Evolutionary conservation across 2,329 filamentous ascomycete species (phyloP), one percentile per base, ranked within the genome.

Genomic region (Westerdykella aurantiaca): DNA sequence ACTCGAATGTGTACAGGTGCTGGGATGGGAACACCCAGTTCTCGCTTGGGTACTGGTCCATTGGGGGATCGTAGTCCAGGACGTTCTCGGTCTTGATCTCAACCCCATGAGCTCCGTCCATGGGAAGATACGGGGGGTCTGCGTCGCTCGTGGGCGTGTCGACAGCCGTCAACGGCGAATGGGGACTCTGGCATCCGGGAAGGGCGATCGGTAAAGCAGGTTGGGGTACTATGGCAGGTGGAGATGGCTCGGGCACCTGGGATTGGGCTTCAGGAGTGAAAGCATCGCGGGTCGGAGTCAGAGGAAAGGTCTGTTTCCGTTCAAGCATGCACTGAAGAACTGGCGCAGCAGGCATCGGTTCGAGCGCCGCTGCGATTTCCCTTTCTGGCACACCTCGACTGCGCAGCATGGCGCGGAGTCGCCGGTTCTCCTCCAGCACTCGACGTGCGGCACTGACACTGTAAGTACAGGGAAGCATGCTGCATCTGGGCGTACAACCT

Each of bases 351-450:
- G 63, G 62, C 9, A 52, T 41, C 6, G 63, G 55, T n/a, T 64
- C 60, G 34, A 57, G 53, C 13, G 53, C 59, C 13, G 55, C 48
- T 13, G 54, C 42, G 45, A 86, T 75, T 35, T 78, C 75, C 6
- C 73, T 68, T 46, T 83, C 77, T 34, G 69, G 63, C 17, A 85
- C 68, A 3, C 83, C 83, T 51, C 78, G 70, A 35, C 74, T 67
- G 41, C 72, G 69, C 29, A 88, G 72, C 14, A 88, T 69, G 13
- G 68, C 68, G 17, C 83, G 74, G 44, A 89, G 71, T 42, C 76
- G 76, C 46, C 70, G 75, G 62, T 89, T 89, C 64, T 90, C 84
- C 13, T 83, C 80, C 4, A 80, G 75, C 2, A 88, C 85, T 43
- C 71, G 77, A 44, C 82, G 72, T 2, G 85, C 85, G 0, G 84